phyloP scores from a whole-genome alignment of 164 flowering plant species.

The Annona squamosa region DNA sequence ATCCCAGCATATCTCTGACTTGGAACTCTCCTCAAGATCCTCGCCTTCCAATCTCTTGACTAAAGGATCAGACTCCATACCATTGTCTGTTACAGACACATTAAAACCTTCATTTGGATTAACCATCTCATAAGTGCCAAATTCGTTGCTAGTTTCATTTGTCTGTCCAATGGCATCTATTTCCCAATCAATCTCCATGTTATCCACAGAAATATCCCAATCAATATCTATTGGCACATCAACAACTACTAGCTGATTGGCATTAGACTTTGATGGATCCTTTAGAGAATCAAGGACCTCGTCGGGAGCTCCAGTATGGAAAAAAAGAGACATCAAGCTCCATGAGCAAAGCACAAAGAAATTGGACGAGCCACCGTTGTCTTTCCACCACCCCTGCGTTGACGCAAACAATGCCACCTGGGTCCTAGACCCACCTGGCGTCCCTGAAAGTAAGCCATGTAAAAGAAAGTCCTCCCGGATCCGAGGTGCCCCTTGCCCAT shows the following conservation, averaged over 20 bases:
- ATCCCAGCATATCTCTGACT: slow-evolving; percentile 77
- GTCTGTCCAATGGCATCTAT: slow-evolving; percentile 63
- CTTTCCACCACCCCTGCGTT: too few species aligned
- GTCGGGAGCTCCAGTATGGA: too few species aligned
- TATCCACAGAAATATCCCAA: slow-evolving; percentile 84
- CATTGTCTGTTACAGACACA: slow-evolving; percentile 30
- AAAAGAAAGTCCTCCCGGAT: too few species aligned
- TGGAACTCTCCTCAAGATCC: slow-evolving; percentile 27
- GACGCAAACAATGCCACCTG: too few species aligned
- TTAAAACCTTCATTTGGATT: slow-evolving; percentile 51
- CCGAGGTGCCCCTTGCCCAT: too few species aligned
- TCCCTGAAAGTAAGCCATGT: too few species aligned
- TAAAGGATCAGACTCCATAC: slow-evolving; percentile 20
- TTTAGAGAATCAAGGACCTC: slow-evolving; percentile 41
- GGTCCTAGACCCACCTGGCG: too few species aligned
- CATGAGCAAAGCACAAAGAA: too few species aligned
- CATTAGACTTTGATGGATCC: slow-evolving; percentile 22
- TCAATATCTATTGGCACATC: slow-evolving; percentile 50
- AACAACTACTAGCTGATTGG: slow-evolving; percentile 12
- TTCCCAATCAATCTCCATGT: slow-evolving; percentile 89
- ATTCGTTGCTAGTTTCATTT: slow-evolving; percentile 57
- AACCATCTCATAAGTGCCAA: slow-evolving; percentile 81
- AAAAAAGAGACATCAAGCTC: too few species aligned
- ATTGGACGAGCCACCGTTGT: too few species aligned
- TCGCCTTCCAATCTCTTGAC: slow-evolving; percentile 22